Evolutionary conservation across 179 eudicot species (phyloP), one percentile per base, ranked within the genome.

Genomic region (Beta macrorhiza): DNA sequence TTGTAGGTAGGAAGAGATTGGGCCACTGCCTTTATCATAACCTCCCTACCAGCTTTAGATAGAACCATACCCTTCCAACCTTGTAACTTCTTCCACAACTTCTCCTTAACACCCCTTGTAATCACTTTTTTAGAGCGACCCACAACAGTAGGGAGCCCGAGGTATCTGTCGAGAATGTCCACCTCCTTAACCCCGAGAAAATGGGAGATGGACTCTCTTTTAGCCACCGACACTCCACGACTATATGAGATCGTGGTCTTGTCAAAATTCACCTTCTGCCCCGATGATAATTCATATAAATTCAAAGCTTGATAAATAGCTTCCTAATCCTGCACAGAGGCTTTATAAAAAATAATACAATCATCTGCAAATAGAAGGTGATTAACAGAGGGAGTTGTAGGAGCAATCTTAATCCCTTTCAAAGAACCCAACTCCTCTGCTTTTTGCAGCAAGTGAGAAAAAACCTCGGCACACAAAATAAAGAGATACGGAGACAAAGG

Each of bases 41-140:
- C 67, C 67, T 63, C 67, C 67, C 22, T 61, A 14, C 65, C 67
- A 19, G 67, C 67, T 19, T 63, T 63, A n/a, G 65, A 61, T 16
- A 61, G 20, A 5, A 61, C 25, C 25, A 17, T 61, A 5, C 65
- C 25, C 25, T 61, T 61, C 65, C 22, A 61, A 13, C 65, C 65
- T 53, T 53, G 10, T 2, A 61, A 7, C 16, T n/a, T 61, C 5
- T n/a, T 61, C n/a, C 20, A 61, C 20, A 17, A 17, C n/a, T n/a
- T 17, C n/a, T 61, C 65, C 20, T 16, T 16, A 3, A 61, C 25
- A 4, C 65, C 25, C 20, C 13, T 67, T 8, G 71, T 67, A 1
- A 67, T 25, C 12, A 12, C 71, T 13, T 37, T 25, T 11, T 32
- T 67, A 44, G 71, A 67, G 12, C 13, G 10, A 2, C 45, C 44